Percentiles rank a stretch among this genome's conserved stretches.
These are phyloP conservation scores for Fagus crenata DNA, from an alignment of 306 rosid genomes.

Conservation along the genomic window DNA sequence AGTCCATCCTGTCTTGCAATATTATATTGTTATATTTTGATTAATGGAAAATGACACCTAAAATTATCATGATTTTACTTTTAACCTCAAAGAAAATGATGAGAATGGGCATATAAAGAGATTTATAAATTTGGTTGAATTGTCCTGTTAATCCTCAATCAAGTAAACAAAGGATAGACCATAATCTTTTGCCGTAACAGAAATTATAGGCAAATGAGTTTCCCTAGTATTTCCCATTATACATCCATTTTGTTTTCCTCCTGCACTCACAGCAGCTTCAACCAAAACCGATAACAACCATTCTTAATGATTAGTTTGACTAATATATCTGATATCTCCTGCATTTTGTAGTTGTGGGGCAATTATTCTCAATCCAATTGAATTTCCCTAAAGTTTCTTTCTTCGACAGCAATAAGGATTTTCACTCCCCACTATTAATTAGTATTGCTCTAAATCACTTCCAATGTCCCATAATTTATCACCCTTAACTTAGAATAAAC, in stretches of 20 bases:
- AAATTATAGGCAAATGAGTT: background rate
- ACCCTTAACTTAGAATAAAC: background rate
- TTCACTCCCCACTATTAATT: background rate
- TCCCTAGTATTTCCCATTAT: background rate
- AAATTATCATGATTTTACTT: conserved; percentile 1
- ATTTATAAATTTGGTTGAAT: conserved; percentile 10
- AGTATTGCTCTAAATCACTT: background rate
- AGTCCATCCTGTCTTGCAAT: conserved; percentile 77
- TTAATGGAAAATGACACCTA: conserved; percentile 5
- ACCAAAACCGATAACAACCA: background rate
- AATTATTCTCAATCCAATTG: background rate
- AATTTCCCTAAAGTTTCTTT: background rate
- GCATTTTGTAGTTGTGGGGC: background rate
- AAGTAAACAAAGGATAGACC: background rate
- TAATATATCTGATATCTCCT: background rate
- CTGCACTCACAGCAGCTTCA: background rate
- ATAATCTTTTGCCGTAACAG: background rate
- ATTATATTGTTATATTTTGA: conserved; percentile 12
- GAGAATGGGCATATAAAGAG: conserved; percentile 3
- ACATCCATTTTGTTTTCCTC: conserved; percentile 5
- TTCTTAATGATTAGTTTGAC: background rate
- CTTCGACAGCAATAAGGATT: background rate
- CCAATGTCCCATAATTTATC: background rate
- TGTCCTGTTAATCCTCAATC: background rate
- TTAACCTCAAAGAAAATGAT: conserved; percentile 3